Conservation (phyloP, 179 eudicot species). For the Camellia oleifera region DNA sequence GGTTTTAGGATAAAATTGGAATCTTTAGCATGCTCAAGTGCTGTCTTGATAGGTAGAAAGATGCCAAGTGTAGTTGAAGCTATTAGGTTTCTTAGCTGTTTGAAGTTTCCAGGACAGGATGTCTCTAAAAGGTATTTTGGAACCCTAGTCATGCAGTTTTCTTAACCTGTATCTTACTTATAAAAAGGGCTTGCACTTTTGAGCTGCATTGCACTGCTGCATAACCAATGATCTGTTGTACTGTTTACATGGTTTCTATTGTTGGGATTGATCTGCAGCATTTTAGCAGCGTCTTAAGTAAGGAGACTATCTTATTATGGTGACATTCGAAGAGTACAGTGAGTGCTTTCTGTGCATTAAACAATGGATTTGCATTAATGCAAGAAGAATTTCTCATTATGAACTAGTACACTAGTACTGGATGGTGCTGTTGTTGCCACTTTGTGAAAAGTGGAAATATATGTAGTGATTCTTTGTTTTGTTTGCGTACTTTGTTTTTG, state of each 20-base stretch:
- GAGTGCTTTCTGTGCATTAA: background rate
- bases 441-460: background rate
- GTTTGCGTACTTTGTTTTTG: background rate
- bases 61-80: background rate
- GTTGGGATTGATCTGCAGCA: no score
- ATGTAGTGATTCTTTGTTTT: background rate
- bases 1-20: background rate
- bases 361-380: background rate
- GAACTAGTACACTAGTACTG: background rate
- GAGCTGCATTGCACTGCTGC: constrained; percentile 16
- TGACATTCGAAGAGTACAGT: no score
- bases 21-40: background rate
- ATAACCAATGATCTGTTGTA: constrained; percentile 12
- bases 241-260: background rate
- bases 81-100: background rate
- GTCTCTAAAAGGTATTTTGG: background rate
- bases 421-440: constrained; percentile 13
- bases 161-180: background rate
- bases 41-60: background rate
- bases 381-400: background rate
- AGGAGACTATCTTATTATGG: background rate
- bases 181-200: background rate
- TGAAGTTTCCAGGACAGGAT: no score
- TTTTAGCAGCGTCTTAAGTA: background rate
- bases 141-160: background rate